Evolutionary conservation across 371 early-diverging fungal genomes (phyloP).

Genomic region (Mycotypha africana): DNA sequence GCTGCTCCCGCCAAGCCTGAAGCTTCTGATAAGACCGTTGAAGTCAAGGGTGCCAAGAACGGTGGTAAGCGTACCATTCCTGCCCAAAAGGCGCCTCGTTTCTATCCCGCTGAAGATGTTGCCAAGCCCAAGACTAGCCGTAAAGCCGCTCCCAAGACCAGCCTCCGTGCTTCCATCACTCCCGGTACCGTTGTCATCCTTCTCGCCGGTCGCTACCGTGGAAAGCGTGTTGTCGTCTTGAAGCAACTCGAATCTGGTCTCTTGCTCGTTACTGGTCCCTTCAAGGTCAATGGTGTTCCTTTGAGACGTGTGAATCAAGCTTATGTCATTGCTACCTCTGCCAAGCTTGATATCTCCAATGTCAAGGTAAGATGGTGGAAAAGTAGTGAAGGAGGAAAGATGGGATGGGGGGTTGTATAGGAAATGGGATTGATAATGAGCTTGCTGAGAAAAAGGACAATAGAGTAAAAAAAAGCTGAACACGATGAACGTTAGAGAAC

Average conservation of each 20-base stretch:
- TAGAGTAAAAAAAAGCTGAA: too few relatives aligned
- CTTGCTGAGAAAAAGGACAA: background rate
- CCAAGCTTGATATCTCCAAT: conserved; percentile 86
- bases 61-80: conserved; percentile 73
- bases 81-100: conserved; percentile 69
- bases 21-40: conserved; percentile 63
- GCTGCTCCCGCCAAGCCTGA: conserved; percentile 47
- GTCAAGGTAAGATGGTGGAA: conserved; percentile 70
- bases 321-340: conserved; percentile 97
- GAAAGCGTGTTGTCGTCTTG: conserved; percentile 98
- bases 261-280: conserved; percentile 95
- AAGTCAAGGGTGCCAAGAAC: conserved; percentile 83
- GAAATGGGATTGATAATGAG: background rate
- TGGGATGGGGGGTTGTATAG: too few relatives aligned
- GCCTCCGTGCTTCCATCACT: conserved; percentile 86
- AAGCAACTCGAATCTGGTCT: conserved; percentile 95
- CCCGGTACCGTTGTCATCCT: conserved; percentile 98
- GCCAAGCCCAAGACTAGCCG: conserved; percentile 72
- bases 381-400: too few relatives aligned
- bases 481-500: too few relatives aligned
- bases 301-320: conserved; percentile 97
- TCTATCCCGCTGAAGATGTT: conserved; percentile 87
- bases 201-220: conserved; percentile 95
- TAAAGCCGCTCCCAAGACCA: conserved; percentile 72
- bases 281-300: conserved; percentile 97